Conservation (phyloP, 495 filamentous ascomycete species). For the Aspergillus sclerotioniger region DNA sequence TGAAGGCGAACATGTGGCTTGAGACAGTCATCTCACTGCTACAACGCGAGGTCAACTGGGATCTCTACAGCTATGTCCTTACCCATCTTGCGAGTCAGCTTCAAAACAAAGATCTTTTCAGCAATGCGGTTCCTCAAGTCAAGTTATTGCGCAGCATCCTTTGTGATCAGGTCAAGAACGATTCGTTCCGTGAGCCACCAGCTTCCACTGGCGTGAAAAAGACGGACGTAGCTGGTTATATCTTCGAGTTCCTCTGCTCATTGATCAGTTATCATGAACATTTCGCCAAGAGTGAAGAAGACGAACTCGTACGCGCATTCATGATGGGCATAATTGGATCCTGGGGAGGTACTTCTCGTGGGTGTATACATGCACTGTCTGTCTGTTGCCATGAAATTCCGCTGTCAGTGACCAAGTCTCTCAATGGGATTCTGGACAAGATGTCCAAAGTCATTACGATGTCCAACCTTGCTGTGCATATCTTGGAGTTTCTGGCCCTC, state of each 20-base stretch:
- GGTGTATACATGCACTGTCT: conserved; percentile 89
- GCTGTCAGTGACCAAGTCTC: conserved; percentile 71
- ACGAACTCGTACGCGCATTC: conserved; percentile 84
- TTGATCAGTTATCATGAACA: conserved; percentile 82
- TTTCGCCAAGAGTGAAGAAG: conserved; percentile 81
- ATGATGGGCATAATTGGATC: conserved; percentile 73
- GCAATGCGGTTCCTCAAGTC: conserved; percentile 65
- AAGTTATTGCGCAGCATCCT: conserved; percentile 72
- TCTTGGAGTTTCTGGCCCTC: conserved; percentile 86
- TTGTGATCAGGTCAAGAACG: conserved; percentile 76
- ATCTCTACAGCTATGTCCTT: conserved; percentile 87
- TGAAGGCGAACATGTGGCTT: conserved; percentile 74
- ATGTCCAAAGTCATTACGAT: conserved; percentile 96
- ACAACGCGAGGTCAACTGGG: conserved; percentile 81
- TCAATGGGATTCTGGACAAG: conserved; percentile 80
- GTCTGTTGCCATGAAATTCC: conserved; percentile 94
- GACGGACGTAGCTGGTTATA: conserved; percentile 80
- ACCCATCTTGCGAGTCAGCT: conserved; percentile 86
- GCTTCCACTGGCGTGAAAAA: conserved; percentile 72
- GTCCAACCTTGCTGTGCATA: conserved; percentile 84
- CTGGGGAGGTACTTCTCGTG: conserved; percentile 82
- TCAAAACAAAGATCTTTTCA: conserved; percentile 84
- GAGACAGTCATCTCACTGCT: conserved; percentile 71
- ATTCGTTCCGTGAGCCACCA: conserved; percentile 73
- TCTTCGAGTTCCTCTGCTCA: conserved; percentile 81